Evolutionary conservation across 306 rosid genomes (phyloP).

Genomic region (Casuarina glauca): DNA sequence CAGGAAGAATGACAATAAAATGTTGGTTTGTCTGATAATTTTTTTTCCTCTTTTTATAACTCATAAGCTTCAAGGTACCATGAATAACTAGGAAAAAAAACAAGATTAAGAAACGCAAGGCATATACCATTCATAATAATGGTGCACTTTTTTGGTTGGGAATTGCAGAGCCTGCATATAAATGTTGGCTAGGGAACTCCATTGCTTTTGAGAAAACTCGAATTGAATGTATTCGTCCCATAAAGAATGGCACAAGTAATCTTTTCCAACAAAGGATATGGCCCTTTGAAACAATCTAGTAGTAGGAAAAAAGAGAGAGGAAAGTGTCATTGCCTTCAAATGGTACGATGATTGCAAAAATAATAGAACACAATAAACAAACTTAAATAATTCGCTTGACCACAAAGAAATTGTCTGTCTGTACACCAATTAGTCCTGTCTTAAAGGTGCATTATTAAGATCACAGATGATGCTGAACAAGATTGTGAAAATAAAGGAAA

Average conservation of each 20-base stretch:
- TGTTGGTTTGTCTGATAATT: not conserved
- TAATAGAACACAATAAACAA: not conserved
- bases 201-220: conserved; percentile 77
- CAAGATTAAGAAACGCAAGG: conserved; percentile 3
- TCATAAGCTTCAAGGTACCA: not conserved
- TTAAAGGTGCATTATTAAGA: not conserved
- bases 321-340: conserved; percentile 27
- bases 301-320: conserved; percentile 10
- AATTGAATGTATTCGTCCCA: conserved; percentile 89
- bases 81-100: conserved; percentile 1
- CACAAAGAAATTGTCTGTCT: not conserved
- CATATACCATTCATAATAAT: conserved; percentile 67
- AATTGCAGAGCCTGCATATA: conserved; percentile 74
- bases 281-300: conserved; percentile 77
- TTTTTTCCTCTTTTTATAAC: not conserved
- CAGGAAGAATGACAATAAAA: not conserved
- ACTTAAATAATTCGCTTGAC: not conserved
- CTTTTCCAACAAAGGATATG: conserved; percentile 81
- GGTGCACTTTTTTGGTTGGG: conserved; percentile 78
- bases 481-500: not conserved
- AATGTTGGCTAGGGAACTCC: conserved; percentile 70
- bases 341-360: not conserved
- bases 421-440: not conserved
- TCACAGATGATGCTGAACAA: not conserved
- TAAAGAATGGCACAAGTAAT: conserved; percentile 66